Base-by-base conservation (phyloP, 2,329 filamentous ascomycete species). In the Coniella lustricola region DNA sequence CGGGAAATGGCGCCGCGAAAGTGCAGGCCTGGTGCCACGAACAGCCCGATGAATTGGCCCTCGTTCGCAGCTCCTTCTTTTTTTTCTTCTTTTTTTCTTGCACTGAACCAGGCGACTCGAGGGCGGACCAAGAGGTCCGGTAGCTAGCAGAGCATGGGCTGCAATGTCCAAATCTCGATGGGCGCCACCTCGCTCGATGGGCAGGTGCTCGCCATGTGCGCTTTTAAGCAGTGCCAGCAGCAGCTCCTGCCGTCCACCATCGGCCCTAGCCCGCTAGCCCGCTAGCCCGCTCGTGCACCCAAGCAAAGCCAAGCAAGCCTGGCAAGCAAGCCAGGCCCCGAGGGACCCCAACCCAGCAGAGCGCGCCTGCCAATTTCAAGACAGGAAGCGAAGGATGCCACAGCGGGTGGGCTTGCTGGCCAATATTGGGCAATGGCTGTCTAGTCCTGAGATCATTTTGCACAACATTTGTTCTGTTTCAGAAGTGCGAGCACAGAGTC, bases 111-210 rank as follows among this genome's bases (percentile, higher is more conserved):
- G n/a, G n/a, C n/a, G n/a, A n/a, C n/a, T n/a, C n/a, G n/a, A n/a
- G n/a, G 40, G 29, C 40, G 40, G 40, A 42, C 25, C 29, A 42
- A 33, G 31, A 32, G 14, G 25, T 42, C 40, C 40, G 40, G 10
- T 16, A 42, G 40, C 16, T 42, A 29, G 38, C 22, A 7, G 8
- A 16, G 38, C 22, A 21, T 39, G 22, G 36, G 36, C 38, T 13
- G 22, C 25, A 25, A 33, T 33, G 16, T 18, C 29, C 22, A 42
- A 29, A 42, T 42, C 39, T 42, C 40, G 40, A 42, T 42, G 40
- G 17, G 25, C 32, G 29, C 32, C 16, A 17, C 22, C 17, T 2
- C 21, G 29, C 22, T 16, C 38, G 38, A 41, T 41, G 38, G 20
- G 20, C 38, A 22, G 13, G 36, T 18, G 9, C 38, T 21, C 3